Conservation (phyloP, 345 rosid species). For the Cochlearia excelsa region DNA sequence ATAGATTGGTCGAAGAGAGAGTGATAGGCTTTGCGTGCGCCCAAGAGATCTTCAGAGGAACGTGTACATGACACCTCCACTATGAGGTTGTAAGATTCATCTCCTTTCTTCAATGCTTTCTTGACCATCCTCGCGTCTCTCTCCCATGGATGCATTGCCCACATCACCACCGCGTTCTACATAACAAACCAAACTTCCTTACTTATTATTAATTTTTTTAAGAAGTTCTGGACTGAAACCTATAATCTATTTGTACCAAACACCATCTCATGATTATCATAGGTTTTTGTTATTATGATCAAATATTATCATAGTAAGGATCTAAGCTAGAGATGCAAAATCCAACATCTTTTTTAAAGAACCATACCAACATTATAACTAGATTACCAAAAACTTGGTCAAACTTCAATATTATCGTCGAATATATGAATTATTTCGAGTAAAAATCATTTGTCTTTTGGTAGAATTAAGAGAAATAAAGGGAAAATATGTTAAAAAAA, state of each 20-base stretch:
- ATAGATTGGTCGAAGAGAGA: conserved; percentile 77
- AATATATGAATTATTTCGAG: too few relatives aligned
- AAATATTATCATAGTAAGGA: too few relatives aligned
- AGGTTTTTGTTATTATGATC: too few relatives aligned
- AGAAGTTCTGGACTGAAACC: too few relatives aligned
- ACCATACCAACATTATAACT: neutral
- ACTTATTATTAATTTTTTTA: too few relatives aligned
- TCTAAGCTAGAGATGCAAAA: too few relatives aligned
- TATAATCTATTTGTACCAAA: too few relatives aligned
- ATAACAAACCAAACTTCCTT: conserved; percentile 1
- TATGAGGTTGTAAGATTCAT: conserved; percentile 47
- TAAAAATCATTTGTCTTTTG: neutral
- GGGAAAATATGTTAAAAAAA: neutral
- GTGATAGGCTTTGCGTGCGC: conserved; percentile 89
- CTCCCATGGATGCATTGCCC: conserved; percentile 92
- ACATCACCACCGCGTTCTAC: conserved; percentile 67
- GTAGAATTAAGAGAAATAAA: neutral
- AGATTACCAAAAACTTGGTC: too few relatives aligned
- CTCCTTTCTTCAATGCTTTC: conserved; percentile 57
- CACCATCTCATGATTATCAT: too few relatives aligned
- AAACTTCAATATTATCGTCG: neutral
- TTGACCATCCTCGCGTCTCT: conserved; percentile 81
- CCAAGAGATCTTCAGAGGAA: conserved; percentile 69
- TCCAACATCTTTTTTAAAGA: too few relatives aligned
- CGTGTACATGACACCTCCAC: conserved; percentile 82